phyloP scores from a whole-genome alignment of 208 protist genomes.

The Naegleria lovaniensis region DNA sequence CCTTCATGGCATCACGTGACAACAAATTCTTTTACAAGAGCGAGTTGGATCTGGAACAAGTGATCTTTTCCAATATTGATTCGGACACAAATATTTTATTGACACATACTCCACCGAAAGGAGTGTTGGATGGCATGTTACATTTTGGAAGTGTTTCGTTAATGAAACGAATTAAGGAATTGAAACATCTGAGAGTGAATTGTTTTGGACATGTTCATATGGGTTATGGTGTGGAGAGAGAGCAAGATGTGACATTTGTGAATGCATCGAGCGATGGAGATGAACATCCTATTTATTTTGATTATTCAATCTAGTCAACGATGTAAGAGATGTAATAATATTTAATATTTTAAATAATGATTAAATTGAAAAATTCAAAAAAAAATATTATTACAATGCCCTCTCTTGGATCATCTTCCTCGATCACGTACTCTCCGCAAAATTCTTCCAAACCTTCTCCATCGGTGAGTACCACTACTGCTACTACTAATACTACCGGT shows the following conservation, averaged over 20 bases:
- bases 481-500: no score
- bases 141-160: not conserved
- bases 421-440: no score
- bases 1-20: not conserved
- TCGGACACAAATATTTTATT: not conserved
- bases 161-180: not conserved
- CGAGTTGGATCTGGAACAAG: not conserved
- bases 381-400: no score
- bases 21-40: not conserved
- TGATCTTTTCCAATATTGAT: not conserved
- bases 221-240: not conserved
- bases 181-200: not conserved
- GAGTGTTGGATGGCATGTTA: not conserved
- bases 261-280: not conserved
- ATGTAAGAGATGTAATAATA: no score
- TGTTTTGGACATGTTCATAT: conserved; percentile 7
- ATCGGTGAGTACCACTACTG: no score
- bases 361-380: no score
- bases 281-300: conserved; percentile 8
- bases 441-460: no score
- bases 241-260: not conserved
- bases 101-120: not conserved
- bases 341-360: no score
- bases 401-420: no score
- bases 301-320: no score